Evolutionary conservation across 441 rosid genomes (phyloP).

Genomic region (Pelargonium australe): DNA sequence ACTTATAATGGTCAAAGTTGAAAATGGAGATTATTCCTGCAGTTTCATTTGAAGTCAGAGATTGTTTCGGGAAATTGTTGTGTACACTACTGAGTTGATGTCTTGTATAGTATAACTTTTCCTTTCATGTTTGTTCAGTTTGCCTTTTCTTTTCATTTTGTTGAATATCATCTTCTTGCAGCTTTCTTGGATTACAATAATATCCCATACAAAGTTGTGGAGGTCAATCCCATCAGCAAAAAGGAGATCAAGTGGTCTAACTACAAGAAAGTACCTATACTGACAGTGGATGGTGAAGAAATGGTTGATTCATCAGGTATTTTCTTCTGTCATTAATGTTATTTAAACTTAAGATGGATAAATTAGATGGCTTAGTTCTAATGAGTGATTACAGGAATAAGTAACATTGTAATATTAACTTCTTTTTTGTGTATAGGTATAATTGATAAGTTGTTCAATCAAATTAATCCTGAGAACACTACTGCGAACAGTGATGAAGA

Average conservation of each 20-base stretch:
- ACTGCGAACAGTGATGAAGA: conserved; percentile 54
- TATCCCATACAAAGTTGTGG: conserved; percentile 83
- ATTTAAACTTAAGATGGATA: not conserved
- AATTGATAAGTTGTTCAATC: conserved; percentile 47
- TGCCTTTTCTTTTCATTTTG: not conserved
- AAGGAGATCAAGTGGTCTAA: conserved; percentile 95
- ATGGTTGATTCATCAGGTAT: conserved; percentile 93
- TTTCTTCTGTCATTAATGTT: conserved; percentile 11
- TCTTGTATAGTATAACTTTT: not conserved
- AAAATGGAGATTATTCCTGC: no score
- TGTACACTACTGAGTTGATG: not conserved
- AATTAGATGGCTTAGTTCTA: not conserved
- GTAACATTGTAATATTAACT: not conserved
- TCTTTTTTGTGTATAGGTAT: conserved; percentile 44
- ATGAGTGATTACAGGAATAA: not conserved
- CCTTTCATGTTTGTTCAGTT: not conserved
- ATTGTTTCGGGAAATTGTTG: not conserved
- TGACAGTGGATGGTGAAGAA: conserved; percentile 69
- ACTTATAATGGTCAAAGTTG: no score
- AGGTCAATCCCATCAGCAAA: conserved; percentile 79
- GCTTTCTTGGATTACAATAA: conserved; percentile 83
- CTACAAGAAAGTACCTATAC: conserved; percentile 86
- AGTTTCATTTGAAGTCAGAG: not conserved
- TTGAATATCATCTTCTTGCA: conserved; percentile 17
- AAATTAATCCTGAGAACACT: conserved; percentile 51